Evolutionary conservation across 148 eudicot species (phyloP).

Genomic region (Bassia scoparia): DNA sequence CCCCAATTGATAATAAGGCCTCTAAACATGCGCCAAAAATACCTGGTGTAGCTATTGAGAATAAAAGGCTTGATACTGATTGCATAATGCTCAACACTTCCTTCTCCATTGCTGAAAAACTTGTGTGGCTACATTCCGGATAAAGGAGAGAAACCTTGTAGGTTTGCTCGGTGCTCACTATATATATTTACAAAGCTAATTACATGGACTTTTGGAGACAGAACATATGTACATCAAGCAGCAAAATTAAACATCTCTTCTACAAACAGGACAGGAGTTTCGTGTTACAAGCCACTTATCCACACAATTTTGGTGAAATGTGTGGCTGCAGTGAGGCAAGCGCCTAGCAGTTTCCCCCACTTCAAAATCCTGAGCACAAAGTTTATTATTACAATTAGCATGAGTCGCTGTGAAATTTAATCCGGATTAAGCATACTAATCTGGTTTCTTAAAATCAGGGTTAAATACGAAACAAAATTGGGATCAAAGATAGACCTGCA

Average conservation of each 20-base stretch:
- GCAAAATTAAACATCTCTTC: constrained; percentile 31
- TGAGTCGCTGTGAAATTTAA: too few species aligned
- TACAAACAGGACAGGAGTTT: constrained; percentile 55
- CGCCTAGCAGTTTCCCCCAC: constrained; percentile 49
- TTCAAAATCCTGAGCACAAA: constrained; percentile 45
- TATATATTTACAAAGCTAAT: constrained; percentile 24
- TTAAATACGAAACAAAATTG: too few species aligned
- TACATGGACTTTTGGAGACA: not conserved
- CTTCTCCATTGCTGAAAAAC: constrained; percentile 8
- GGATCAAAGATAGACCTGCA: constrained; percentile 42
- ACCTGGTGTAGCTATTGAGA: too few species aligned
- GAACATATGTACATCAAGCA: constrained; percentile 12
- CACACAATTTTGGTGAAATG: constrained; percentile 48
- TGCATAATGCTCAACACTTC: not conserved
- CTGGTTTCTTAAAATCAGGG: too few species aligned
- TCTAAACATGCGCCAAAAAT: too few species aligned
- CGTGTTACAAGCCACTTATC: constrained; percentile 50
- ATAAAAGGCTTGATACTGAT: too few species aligned
- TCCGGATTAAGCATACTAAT: not conserved
- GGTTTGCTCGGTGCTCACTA: constrained; percentile 17
- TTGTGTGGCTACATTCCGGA: constrained; percentile 17
- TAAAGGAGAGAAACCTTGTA: constrained; percentile 15
- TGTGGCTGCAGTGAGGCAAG: constrained; percentile 50
- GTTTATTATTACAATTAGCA: constrained; percentile 10
- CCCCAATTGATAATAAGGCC: too few species aligned